phyloP scores from a whole-genome alignment of 177 flowering plant genomes.

The Vitis hybrid region DNA sequence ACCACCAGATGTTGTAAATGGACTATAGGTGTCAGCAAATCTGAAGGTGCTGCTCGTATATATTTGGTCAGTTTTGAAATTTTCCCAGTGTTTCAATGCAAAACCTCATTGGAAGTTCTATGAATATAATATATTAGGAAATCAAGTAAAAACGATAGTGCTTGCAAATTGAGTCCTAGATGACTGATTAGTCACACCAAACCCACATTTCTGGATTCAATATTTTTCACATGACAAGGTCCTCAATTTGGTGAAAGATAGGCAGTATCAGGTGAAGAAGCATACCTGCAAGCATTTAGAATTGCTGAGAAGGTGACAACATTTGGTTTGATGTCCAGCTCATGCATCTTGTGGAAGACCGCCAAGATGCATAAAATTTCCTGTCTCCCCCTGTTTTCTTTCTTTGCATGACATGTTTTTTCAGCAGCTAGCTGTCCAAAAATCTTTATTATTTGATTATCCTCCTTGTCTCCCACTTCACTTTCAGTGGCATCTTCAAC shows the following conservation, averaged over 20 bases:
- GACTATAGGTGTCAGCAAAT: too few relatives aligned
- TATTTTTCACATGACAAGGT: neutral
- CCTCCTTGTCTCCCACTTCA: slow-evolving; percentile 24
- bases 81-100: too few relatives aligned
- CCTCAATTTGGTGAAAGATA: neutral
- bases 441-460: slow-evolving; percentile 47
- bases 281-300: slow-evolving; percentile 97
- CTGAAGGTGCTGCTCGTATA: too few relatives aligned
- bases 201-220: neutral
- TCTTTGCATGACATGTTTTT: slow-evolving; percentile 34
- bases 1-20: too few relatives aligned
- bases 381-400: slow-evolving; percentile 35
- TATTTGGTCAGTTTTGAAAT: too few relatives aligned
- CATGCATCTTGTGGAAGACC: slow-evolving; percentile 86
- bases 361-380: slow-evolving; percentile 71
- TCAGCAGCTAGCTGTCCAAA: slow-evolving; percentile 67
- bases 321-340: slow-evolving; percentile 88
- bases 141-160: too few relatives aligned
- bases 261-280: neutral
- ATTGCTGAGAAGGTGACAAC: slow-evolving; percentile 98
- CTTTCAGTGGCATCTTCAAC: slow-evolving; percentile 10
- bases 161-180: neutral
- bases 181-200: neutral
- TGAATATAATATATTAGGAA: neutral
- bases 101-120: neutral